A percentile compares a stretch with the other conserved stretches of the same genome.
Evolutionary conservation across 306 rosid genomes (phyloP).

Genomic region (Parietaria judaica): DNA sequence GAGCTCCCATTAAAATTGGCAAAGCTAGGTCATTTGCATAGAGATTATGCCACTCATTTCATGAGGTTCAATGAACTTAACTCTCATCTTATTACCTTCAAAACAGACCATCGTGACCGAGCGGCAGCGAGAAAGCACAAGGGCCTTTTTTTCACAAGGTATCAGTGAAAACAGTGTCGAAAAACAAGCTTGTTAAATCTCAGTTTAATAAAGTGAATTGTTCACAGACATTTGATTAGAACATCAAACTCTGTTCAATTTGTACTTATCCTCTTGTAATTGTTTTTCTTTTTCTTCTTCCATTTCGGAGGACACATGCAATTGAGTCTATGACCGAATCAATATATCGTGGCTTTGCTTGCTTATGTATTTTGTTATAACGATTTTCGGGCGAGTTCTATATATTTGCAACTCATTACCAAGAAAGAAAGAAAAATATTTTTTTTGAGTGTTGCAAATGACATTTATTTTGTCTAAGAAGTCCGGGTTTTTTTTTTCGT

Average conservation of each 20-base stretch:
- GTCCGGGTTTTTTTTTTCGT: too few species aligned
- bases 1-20: background rate
- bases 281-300: background rate
- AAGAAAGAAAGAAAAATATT: too few species aligned
- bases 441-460: too few species aligned
- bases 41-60: background rate
- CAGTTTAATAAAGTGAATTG: conserved; percentile 26
- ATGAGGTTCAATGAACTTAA: background rate
- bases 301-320: background rate
- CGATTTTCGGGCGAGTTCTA: background rate
- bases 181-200: conserved; percentile 8
- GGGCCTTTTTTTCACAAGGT: background rate
- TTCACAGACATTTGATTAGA: conserved; percentile 12
- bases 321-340: background rate
- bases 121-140: conserved; percentile 1
- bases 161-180: conserved; percentile 5
- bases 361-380: too few species aligned
- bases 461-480: too few species aligned
- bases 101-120: conserved; percentile 10
- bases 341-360: too few species aligned
- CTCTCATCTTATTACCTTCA: background rate
- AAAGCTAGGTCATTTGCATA: background rate
- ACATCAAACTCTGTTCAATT: background rate
- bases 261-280: conserved; percentile 1
- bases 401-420: too few species aligned